These are phyloP conservation scores for Teratosphaeria epicoccoides DNA, from an alignment of 2,329 filamentous ascomycete species.

Conservation along the genomic window DNA sequence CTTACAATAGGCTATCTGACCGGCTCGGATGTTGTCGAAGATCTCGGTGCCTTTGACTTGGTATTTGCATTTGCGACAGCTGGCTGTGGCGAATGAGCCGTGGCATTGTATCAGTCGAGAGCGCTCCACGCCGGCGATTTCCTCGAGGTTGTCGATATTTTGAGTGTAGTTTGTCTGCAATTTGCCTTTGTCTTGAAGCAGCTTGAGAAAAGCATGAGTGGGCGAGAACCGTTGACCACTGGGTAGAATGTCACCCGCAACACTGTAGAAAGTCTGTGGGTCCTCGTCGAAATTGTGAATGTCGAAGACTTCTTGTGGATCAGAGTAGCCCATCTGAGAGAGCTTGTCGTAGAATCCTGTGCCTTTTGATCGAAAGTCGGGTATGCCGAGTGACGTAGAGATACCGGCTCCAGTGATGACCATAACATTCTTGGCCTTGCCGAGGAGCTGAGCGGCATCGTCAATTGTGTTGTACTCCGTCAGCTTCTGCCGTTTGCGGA, in stretches of 20 bases:
- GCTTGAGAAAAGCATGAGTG: conserved; percentile 84
- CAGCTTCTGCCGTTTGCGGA: conserved; percentile 72
- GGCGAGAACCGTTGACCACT: conserved; percentile 65
- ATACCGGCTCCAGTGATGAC: conserved; percentile 94
- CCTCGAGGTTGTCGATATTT: conserved; percentile 83
- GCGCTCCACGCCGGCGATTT: conserved; percentile 67
- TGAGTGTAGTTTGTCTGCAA: conserved; percentile 96
- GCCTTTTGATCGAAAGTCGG: conserved; percentile 89
- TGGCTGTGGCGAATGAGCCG: conserved; percentile 87
- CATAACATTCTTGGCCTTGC: conserved; percentile 70
- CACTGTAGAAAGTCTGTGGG: conserved; percentile 78
- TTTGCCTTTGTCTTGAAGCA: conserved; percentile 79
- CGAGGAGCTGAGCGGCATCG: conserved; percentile 70
- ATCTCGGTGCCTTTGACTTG: conserved; percentile 66
- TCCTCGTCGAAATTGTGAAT: conserved; percentile 78
- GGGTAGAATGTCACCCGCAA: conserved; percentile 84
- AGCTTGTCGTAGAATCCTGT: conserved; percentile 85
- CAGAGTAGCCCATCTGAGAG: conserved; percentile 62
- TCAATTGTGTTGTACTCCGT: conserved; percentile 72
- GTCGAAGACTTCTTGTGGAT: conserved; percentile 94
- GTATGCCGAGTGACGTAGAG: conserved; percentile 90
- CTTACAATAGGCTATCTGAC: conserved; percentile 67
- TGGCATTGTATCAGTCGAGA: conserved; percentile 92
- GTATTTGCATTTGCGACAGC: conserved; percentile 71
- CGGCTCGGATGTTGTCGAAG: conserved; percentile 59